These are phyloP conservation scores for Artemisia argyi DNA, from an alignment of 129 eudicot genomes.

Conservation along the genomic window DNA sequence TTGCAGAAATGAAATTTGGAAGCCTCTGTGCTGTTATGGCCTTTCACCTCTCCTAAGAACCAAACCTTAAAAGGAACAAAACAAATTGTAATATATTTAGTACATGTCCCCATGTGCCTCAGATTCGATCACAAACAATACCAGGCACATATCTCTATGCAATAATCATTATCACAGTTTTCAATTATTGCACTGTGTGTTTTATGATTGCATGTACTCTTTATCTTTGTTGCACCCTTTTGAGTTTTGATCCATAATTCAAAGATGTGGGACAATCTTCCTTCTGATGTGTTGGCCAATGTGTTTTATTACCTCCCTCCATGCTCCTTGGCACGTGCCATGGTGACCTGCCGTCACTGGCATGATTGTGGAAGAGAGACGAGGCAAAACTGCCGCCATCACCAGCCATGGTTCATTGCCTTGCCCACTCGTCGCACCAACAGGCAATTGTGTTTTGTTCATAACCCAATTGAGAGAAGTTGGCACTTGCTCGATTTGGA, in stretches of 20 bases:
- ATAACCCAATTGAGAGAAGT: constrained; percentile 43
- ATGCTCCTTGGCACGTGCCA: constrained; percentile 62
- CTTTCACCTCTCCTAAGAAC: constrained; percentile 33
- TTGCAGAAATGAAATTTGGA: constrained; percentile 21
- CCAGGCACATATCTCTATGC: constrained; percentile 28
- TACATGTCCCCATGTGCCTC: constrained; percentile 37
- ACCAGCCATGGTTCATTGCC: constrained; percentile 67
- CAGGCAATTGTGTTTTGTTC: constrained; percentile 41
- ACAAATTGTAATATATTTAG: constrained; percentile 1
- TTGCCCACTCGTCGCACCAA: constrained; percentile 44
- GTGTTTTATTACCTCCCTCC: constrained; percentile 64
- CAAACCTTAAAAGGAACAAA: constrained; percentile 24
- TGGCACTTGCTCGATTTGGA: constrained; percentile 49
- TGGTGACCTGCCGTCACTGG: constrained; percentile 60
- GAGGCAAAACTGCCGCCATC: constrained; percentile 19
- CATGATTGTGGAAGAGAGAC: constrained; percentile 34
- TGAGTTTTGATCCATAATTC: background rate
- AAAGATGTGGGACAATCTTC: constrained; percentile 69
- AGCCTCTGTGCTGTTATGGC: constrained; percentile 24
- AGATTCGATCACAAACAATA: constrained; percentile 28
- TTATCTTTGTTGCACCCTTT: background rate
- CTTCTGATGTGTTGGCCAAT: constrained; percentile 63
- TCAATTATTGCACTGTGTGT: constrained; percentile 14
- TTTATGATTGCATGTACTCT: constrained; percentile 11
- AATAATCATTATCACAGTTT: background rate